phyloP scores from a whole-genome alignment of 257 asterid genomes.

The Schizonepeta tenuifolia region DNA sequence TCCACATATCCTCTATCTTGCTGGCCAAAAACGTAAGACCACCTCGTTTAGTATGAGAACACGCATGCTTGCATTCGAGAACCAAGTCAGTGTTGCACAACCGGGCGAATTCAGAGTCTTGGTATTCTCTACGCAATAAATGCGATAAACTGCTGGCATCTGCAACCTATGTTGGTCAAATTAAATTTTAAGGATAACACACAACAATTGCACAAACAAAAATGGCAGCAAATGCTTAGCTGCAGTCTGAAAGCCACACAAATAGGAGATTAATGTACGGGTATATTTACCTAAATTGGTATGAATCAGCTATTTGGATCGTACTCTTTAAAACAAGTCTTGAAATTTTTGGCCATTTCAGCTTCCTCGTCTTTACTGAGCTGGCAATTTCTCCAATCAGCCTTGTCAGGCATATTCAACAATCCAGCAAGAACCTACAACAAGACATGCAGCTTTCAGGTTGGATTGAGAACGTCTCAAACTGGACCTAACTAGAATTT shows the following conservation, averaged over 20 bases:
- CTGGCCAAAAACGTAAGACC: constrained; percentile 4
- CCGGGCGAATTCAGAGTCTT: background rate
- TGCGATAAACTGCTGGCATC: constrained; percentile 18
- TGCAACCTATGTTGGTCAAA: background rate
- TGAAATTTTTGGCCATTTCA: constrained; percentile 63
- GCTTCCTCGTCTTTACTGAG: constrained; percentile 81
- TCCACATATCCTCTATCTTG: constrained; percentile 15
- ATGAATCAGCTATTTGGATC: constrained; percentile 66
- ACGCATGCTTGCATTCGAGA: background rate
- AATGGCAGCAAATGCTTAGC: background rate
- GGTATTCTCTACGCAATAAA: background rate
- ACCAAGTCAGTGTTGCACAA: background rate
- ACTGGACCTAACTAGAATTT: constrained; percentile 1
- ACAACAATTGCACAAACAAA: background rate
- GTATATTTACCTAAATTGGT: constrained; percentile 36
- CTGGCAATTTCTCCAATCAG: constrained; percentile 94
- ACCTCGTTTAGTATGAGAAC: background rate
- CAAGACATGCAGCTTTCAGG: constrained; percentile 5
- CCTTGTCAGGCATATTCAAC: constrained; percentile 81
- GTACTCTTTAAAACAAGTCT: constrained; percentile 61
- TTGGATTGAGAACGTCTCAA: constrained; percentile 1
- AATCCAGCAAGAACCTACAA: constrained; percentile 93
- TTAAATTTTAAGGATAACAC: background rate
- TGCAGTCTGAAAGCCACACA: background rate
- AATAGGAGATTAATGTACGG: constrained; percentile 12